Base-by-base conservation (phyloP, 306 rosid species). In the Dalbergia cochinchinensis region DNA sequence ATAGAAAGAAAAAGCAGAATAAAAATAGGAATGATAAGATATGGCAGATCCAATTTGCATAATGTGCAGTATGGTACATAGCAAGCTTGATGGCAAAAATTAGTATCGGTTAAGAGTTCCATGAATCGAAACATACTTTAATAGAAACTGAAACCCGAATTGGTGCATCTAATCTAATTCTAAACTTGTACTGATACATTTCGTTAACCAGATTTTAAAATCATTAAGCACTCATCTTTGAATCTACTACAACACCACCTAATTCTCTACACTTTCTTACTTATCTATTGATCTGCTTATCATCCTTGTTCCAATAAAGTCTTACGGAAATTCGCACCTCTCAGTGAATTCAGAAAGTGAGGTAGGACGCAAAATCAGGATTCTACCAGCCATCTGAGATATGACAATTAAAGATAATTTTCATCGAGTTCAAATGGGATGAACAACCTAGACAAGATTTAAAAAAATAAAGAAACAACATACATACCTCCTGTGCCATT, bases 331-430 rank as follows among this genome's bases (percentile, higher is more conserved):
- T 74, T 41, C 79, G 13, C 82, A 94, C 99, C 95, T 91, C 88
- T 91, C 92, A 60, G 92, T 83, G 78, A 94, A 92, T 78, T 94
- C 97, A 71, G 90, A 83, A 78, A 94, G 90, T 72, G 99, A 91
- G 58, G 87, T 71, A 11, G 97, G 99, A 47, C 85, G 92, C 86
- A 92, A 79, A 82, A 94, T 90, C 69, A 86, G 84, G 77, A 94
- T 92, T 87, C 97, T 87, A 18, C 97, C 97, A 69, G 97, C 94
- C 97, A 94, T 90, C 99, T 92, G 90, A 7, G 10, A 85, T 73
- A 65, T 50, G 69, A 31, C 71, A 31, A 66, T 73, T 71, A 79
- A 78, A 80, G 35, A 85, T 6, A 79, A 61, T 59, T 59, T 33
- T 71, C 45, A 15, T 51, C 58, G 16, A 48, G 34, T 78, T 82